A percentile compares a stretch with the other conserved stretches of the same genome.
Conservation (phyloP, 108 stramenopile species). For the Phaeodactylum tricornutum region DNA sequence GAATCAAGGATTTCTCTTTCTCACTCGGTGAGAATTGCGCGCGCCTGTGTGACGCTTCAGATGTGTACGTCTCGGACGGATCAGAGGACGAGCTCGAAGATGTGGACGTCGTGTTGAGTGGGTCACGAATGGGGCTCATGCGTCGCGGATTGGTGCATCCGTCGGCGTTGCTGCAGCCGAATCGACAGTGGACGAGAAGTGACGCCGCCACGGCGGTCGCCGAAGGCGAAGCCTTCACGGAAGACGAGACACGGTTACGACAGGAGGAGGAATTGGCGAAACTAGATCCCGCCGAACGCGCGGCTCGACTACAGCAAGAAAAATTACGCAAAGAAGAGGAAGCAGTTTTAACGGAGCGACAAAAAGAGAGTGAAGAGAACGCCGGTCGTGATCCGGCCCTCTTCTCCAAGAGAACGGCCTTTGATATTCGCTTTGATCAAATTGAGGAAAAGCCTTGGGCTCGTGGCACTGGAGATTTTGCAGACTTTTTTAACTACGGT, state of each 20-base stretch:
- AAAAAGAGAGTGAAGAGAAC: constrained; percentile 76
- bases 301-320: constrained; percentile 43
- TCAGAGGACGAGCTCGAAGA: constrained; percentile 17
- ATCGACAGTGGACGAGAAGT: constrained; percentile 73
- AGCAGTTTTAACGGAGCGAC: constrained; percentile 53
- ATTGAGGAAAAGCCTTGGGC: constrained; percentile 89
- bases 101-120: constrained; percentile 37
- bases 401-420: constrained; percentile 82
- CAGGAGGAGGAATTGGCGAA: constrained; percentile 46
- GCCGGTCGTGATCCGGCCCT: constrained; percentile 84
- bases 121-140: constrained; percentile 80
- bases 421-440: constrained; percentile 88
- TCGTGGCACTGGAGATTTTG: constrained; percentile 41
- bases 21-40: too few species aligned
- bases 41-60: too few species aligned
- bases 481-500: constrained; percentile 85
- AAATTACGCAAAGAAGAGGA: constrained; percentile 76
- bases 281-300: constrained; percentile 73
- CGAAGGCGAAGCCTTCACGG: constrained; percentile 7
- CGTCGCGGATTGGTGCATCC: constrained; percentile 45
- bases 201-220: constrained; percentile 4
- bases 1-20: too few species aligned
- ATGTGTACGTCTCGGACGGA: constrained; percentile 16
- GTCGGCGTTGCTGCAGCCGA: constrained; percentile 33
- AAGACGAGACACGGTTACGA: constrained; percentile 11